Evolutionary conservation across 2,329 filamentous ascomycete genomes (phyloP).

Genomic region (Apiospora hydei): DNA sequence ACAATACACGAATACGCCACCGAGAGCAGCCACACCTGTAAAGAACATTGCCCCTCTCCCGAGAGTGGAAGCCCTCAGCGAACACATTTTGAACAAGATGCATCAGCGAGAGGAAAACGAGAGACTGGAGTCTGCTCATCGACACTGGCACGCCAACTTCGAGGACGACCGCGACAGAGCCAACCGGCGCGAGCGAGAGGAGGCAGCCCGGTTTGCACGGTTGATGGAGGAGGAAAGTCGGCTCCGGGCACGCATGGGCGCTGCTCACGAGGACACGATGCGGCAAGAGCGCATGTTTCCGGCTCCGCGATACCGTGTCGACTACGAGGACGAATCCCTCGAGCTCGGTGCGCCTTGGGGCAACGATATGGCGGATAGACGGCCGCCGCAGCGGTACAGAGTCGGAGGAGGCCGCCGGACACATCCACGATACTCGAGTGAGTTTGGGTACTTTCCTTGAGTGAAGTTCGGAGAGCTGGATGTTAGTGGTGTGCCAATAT

Average conservation of each 20-base stretch:
- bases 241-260: slow-evolving; percentile 13
- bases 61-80: slow-evolving; percentile 7
- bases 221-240: slow-evolving; percentile 12
- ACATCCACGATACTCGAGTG: slow-evolving; percentile 14
- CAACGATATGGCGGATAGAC: slow-evolving; percentile 1
- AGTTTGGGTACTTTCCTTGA: slow-evolving; percentile 20
- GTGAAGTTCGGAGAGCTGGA: not conserved
- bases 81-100: not conserved
- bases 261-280: not conserved
- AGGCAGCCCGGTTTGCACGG: slow-evolving; percentile 6
- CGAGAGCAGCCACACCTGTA: not conserved
- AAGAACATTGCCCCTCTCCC: not conserved
- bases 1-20: not conserved
- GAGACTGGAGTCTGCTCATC: not conserved
- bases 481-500: not conserved
- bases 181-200: not conserved
- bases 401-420: not conserved
- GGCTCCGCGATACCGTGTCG: not conserved
- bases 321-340: slow-evolving; percentile 7
- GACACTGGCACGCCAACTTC: slow-evolving; percentile 18
- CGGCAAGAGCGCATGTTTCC: slow-evolving; percentile 1
- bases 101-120: slow-evolving; percentile 3
- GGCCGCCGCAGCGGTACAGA: not conserved
- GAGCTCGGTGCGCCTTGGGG: slow-evolving; percentile 12
- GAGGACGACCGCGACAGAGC: not conserved